These are phyloP conservation scores for Karstenula rhodostoma DNA, from an alignment of 2,329 filamentous ascomycete species.

Conservation along the genomic window DNA sequence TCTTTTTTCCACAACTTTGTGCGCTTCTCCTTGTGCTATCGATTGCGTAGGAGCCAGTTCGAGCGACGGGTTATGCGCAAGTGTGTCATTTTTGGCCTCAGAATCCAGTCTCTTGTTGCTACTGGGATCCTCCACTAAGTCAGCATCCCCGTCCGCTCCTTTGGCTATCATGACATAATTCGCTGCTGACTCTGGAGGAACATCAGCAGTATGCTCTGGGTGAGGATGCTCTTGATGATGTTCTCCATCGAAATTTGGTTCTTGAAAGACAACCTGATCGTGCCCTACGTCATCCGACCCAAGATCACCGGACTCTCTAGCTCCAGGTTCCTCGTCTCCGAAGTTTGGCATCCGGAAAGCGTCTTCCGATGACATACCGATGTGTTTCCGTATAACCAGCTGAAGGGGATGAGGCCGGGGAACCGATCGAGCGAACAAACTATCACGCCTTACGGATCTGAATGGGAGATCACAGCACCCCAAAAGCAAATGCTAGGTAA, in stretches of 20 bases:
- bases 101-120: background rate
- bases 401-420: background rate
- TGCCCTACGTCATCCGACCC: background rate
- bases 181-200: background rate
- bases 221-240: background rate
- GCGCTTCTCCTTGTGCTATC: background rate
- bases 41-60: background rate
- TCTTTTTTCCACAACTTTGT: conserved; percentile 5
- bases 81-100: background rate
- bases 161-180: background rate
- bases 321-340: background rate
- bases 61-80: background rate
- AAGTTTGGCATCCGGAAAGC: background rate
- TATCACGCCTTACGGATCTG: background rate
- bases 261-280: background rate
- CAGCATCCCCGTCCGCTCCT: background rate
- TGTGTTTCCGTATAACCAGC: background rate
- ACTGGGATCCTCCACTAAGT: background rate
- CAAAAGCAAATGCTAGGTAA: background rate
- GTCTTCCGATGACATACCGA: background rate
- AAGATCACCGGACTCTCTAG: background rate
- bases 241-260: background rate
- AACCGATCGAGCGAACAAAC: background rate
- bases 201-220: background rate
- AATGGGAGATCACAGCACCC: background rate